Evolutionary conservation across 805 yeast genomes (phyloP).

Genomic region (Kuraishia piskuri): DNA sequence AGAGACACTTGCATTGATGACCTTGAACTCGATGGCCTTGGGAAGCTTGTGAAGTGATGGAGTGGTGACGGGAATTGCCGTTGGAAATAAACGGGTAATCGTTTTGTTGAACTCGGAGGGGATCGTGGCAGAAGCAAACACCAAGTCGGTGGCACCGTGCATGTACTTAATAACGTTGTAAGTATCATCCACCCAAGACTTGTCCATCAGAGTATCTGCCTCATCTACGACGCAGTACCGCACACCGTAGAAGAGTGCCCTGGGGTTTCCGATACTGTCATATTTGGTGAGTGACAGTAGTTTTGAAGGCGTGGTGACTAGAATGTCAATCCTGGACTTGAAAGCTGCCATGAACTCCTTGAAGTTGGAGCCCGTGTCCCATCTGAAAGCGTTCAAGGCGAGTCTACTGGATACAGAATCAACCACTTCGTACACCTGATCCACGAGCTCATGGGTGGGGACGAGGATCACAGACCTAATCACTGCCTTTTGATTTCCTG

Average conservation of each 20-base stretch:
- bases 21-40: conserved; percentile 56
- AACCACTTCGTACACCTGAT: conserved; percentile 56
- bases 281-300: conserved; percentile 27
- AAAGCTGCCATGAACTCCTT: conserved; percentile 38
- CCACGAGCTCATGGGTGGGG: conserved; percentile 85
- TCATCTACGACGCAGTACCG: conserved; percentile 75
- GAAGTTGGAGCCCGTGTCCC: conserved; percentile 57
- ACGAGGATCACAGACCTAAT: conserved; percentile 70
- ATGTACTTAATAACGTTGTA: conserved; percentile 40
- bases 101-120: conserved; percentile 68
- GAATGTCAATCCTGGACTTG: conserved; percentile 56
- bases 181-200: conserved; percentile 65
- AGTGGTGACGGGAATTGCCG: conserved; percentile 58
- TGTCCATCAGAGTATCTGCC: conserved; percentile 87
- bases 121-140: conserved; percentile 86
- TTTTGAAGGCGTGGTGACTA: conserved; percentile 83
- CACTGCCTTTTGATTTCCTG: conserved; percentile 32
- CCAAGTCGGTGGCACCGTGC: conserved; percentile 46
- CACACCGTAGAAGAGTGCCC: conserved; percentile 33
- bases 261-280: conserved; percentile 21
- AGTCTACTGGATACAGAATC: conserved; percentile 24
- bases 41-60: conserved; percentile 86
- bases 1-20: conserved; percentile 64
- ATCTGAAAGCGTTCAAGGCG: conserved; percentile 40
- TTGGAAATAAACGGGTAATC: conserved; percentile 53